phyloP scores from a whole-genome alignment of 208 protist species.

The Phytomonas sp. region DNA sequence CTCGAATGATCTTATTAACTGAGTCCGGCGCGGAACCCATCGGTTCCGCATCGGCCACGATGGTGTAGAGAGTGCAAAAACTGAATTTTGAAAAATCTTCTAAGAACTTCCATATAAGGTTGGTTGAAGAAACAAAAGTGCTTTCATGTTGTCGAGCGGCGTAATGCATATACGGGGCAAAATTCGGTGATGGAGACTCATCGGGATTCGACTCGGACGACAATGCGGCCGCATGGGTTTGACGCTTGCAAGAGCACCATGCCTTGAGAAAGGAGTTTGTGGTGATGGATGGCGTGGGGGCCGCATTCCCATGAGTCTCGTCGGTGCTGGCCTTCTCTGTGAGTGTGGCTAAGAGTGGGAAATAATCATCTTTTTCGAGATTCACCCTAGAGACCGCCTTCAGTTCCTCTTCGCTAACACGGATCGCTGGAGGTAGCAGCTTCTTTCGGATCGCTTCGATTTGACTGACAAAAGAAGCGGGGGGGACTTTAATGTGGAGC shows the following conservation, averaged over 20 bases:
- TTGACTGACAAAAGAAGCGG: conserved; percentile 42
- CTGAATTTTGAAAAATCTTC: conserved; percentile 59
- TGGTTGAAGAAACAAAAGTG: conserved; percentile 72
- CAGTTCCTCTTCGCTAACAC: too few species aligned
- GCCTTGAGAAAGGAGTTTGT: too few species aligned
- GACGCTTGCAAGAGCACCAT: too few species aligned
- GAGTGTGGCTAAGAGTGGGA: too few species aligned
- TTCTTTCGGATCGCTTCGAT: conserved; percentile 23
- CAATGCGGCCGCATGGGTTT: too few species aligned
- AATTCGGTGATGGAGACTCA: neutral
- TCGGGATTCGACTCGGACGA: too few species aligned
- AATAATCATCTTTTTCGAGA: too few species aligned
- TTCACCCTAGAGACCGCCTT: too few species aligned
- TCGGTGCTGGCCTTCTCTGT: too few species aligned
- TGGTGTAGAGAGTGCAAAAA: conserved; percentile 36
- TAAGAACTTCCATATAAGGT: conserved; percentile 74
- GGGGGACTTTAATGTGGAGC: conserved; percentile 75
- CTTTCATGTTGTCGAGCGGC: conserved; percentile 60
- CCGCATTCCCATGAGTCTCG: too few species aligned
- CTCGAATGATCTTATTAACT: conserved; percentile 39
- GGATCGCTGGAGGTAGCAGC: conserved; percentile 3
- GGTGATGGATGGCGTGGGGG: too few species aligned
- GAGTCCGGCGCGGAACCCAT: conserved; percentile 38
- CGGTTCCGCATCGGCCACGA: conserved; percentile 56
- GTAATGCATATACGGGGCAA: conserved; percentile 15